Percentiles rank a stretch among this genome's conserved stretches.
phyloP scores from a whole-genome alignment of 2,329 filamentous ascomycete genomes.

The Paracamarosporium sp. region DNA sequence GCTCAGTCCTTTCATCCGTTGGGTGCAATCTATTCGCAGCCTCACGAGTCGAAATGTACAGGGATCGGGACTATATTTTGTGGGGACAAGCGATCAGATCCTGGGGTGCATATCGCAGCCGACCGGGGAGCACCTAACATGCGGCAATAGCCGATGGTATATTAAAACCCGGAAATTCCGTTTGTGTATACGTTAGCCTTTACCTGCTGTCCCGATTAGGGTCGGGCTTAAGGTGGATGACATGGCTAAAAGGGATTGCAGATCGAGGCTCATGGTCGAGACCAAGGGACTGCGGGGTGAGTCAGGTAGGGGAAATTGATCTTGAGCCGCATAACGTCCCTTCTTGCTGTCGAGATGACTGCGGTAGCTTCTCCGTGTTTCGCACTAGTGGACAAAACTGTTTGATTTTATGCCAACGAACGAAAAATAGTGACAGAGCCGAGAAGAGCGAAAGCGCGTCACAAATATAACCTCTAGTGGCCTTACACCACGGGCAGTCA shows the following conservation, averaged over 20 bases:
- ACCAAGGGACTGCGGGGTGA: background rate
- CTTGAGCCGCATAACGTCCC: slow-evolving; percentile 7
- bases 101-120: slow-evolving; percentile 39
- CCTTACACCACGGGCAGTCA: background rate
- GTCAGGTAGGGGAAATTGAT: slow-evolving; percentile 8
- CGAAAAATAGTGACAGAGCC: background rate
- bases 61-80: slow-evolving; percentile 29
- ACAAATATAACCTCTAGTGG: background rate
- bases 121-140: slow-evolving; percentile 17
- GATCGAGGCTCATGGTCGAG: background rate
- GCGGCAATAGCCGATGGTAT: slow-evolving; percentile 14
- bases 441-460: too few relatives aligned
- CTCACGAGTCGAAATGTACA: slow-evolving; percentile 31
- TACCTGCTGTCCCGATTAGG: background rate
- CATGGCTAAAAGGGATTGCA: slow-evolving; percentile 9
- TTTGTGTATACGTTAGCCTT: background rate
- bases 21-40: slow-evolving; percentile 34
- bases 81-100: slow-evolving; percentile 30
- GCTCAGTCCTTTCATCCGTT: slow-evolving; percentile 43
- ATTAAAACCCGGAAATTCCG: background rate
- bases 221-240: background rate
- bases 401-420: background rate
- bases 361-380: background rate
- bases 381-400: background rate
- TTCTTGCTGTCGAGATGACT: background rate